Conservation (phyloP, 2,329 filamentous ascomycete species). For the Paracorniculantispora psalliotae region DNA sequence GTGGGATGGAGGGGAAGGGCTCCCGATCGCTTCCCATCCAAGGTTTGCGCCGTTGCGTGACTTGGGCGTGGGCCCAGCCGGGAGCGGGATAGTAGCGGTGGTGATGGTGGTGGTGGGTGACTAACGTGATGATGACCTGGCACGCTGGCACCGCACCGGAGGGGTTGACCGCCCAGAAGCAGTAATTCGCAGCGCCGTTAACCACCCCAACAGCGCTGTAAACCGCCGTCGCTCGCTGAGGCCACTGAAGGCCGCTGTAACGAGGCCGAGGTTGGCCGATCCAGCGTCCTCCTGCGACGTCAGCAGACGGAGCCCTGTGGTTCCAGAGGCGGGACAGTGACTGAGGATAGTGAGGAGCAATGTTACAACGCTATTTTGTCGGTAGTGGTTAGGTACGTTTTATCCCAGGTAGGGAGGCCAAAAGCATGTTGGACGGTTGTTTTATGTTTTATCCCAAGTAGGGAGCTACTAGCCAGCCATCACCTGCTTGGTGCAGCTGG, state of each 20-base stretch:
- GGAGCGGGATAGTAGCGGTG: not conserved
- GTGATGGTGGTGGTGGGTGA: not conserved
- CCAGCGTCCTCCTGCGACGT: not conserved
- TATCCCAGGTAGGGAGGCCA: not conserved
- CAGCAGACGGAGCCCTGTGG: slow-evolving; percentile 8
- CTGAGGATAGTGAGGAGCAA: not conserved
- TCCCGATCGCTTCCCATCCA: slow-evolving; percentile 4
- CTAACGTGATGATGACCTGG: slow-evolving; percentile 2
- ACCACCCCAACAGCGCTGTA: not conserved
- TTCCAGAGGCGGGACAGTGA: not conserved
- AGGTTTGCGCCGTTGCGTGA: slow-evolving; percentile 1
- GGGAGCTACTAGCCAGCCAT: not conserved
- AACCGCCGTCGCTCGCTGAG: not conserved
- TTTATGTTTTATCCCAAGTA: not conserved
- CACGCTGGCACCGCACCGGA: not conserved
- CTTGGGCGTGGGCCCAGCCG: not conserved
- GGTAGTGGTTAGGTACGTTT: not conserved
- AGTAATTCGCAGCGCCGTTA: not conserved
- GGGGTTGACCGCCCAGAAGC: not conserved
- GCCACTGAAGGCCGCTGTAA: not conserved
- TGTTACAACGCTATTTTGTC: not conserved
- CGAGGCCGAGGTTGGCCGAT: not conserved
- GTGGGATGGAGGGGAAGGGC: not conserved
- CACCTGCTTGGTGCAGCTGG: not conserved
- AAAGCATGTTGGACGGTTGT: not conserved